These are phyloP conservation scores for Suhomyces kilbournensis DNA, from an alignment of 805 yeast species.

Conservation along the genomic window DNA sequence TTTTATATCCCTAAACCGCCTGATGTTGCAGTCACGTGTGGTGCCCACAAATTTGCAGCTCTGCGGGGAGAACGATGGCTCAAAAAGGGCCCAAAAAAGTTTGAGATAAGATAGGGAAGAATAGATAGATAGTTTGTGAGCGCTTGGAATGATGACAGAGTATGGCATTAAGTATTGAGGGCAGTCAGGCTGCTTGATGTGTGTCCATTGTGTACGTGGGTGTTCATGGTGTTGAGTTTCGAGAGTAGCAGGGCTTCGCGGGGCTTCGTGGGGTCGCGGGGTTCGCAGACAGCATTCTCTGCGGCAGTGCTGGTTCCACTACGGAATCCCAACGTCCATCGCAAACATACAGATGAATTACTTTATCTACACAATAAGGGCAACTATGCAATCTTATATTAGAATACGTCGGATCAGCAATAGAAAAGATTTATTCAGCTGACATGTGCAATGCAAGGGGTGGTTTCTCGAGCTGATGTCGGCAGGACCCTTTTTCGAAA, in stretches of 20 bases:
- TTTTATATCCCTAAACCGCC: background rate
- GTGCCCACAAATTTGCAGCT: background rate
- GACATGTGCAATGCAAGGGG: background rate
- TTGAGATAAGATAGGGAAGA: background rate
- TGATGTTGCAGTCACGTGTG: conserved; percentile 1
- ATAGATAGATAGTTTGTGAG: background rate
- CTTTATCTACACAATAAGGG: background rate
- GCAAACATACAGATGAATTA: background rate
- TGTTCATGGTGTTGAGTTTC: background rate
- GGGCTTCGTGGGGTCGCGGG: background rate
- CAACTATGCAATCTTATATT: background rate
- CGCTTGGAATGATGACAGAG: background rate
- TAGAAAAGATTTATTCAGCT: background rate
- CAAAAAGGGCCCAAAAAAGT: background rate
- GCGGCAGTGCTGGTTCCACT: background rate
- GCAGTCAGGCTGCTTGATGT: background rate
- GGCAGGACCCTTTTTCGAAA: background rate
- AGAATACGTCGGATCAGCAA: background rate
- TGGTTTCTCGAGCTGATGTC: background rate
- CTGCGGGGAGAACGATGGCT: background rate
- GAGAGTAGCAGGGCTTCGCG: background rate
- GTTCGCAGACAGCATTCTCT: background rate
- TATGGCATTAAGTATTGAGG: background rate
- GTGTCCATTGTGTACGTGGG: background rate
- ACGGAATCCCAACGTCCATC: background rate